Conservation (phyloP, 768 basidiomycete species). For the Tricholoma matsutake region DNA sequence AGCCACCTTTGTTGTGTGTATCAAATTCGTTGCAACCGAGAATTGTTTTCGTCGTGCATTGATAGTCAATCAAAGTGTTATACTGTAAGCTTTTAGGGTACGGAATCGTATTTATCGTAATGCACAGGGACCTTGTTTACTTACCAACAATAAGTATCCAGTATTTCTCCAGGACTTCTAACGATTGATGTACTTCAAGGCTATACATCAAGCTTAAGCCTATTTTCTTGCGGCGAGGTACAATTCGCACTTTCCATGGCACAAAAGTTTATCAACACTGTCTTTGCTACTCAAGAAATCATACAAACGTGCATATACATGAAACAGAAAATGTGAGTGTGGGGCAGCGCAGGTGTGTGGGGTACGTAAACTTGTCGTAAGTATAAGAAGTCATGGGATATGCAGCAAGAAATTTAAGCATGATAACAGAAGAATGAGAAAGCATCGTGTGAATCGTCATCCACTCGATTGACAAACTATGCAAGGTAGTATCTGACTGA, state of each 20-base stretch:
- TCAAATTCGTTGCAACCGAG: not conserved
- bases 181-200: too few species aligned
- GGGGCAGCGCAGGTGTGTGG: not conserved
- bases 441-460: not conserved
- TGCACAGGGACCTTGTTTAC: too few species aligned
- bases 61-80: too few species aligned
- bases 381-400: constrained; percentile 1
- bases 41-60: too few species aligned
- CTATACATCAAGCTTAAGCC: too few species aligned
- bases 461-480: not conserved
- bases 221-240: too few species aligned
- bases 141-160: too few species aligned
- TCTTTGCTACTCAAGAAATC: not conserved
- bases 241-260: too few species aligned
- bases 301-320: not conserved
- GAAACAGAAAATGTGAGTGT: not conserved
- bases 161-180: too few species aligned
- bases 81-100: too few species aligned
- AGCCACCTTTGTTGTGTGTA: not conserved
- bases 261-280: not conserved
- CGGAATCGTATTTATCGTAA: too few species aligned
- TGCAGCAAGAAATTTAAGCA: not conserved
- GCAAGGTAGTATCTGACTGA: not conserved
- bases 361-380: not conserved
- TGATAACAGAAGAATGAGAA: not conserved